Conservation (phyloP, 1,139 yeast species). For the Magnusiomyces suaveolens region DNA sequence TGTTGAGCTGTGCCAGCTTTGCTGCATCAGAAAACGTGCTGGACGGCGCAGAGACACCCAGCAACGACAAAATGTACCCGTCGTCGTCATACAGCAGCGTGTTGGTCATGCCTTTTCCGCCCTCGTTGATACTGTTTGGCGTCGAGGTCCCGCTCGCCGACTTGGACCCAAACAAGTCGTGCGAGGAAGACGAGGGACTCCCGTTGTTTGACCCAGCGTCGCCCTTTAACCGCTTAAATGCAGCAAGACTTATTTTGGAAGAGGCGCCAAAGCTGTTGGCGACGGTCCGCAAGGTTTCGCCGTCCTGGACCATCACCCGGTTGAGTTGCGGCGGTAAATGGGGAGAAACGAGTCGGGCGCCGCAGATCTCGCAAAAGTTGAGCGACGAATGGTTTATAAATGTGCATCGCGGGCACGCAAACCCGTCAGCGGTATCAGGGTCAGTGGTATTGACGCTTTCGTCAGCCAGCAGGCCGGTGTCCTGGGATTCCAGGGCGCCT, state of each 20-base stretch:
- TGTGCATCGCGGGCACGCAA: constrained; percentile 71
- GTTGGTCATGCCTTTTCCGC: background rate
- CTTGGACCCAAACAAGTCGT: background rate
- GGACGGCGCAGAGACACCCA: constrained; percentile 20
- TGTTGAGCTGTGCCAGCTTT: background rate
- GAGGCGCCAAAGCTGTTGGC: background rate
- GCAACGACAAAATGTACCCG: constrained; percentile 20
- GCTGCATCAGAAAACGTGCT: constrained; percentile 10
- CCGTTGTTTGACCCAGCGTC: background rate
- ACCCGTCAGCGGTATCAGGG: constrained; percentile 25
- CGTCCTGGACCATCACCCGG: constrained; percentile 1
- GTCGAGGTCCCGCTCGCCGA: background rate
- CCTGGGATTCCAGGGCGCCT: background rate
- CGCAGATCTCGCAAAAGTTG: constrained; percentile 79
- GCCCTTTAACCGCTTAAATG: background rate
- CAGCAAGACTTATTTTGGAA: background rate
- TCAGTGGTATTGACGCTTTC: background rate
- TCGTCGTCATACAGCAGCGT: constrained; percentile 19
- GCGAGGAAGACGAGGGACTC: background rate
- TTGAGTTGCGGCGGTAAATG: constrained; percentile 25
- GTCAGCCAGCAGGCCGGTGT: background rate
- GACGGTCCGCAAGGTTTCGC: background rate
- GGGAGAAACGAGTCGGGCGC: constrained; percentile 42
- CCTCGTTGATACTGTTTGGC: background rate
- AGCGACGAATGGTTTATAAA: constrained; percentile 76